Evolutionary conservation across 179 eudicot genomes (phyloP).

Genomic region (Beta macrorhiza): DNA sequence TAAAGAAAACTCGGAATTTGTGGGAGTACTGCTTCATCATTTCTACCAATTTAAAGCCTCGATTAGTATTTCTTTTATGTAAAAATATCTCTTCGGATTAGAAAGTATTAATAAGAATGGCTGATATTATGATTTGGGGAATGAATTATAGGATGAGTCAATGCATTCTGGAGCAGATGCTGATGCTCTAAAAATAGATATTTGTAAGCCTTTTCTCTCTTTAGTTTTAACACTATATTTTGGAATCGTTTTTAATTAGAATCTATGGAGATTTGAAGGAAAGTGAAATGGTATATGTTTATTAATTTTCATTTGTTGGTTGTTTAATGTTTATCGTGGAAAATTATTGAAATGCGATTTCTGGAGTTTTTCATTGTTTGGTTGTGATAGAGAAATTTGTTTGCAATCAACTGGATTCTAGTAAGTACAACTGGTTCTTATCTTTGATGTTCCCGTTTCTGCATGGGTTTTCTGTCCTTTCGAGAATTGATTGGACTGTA

Average conservation of each 20-base stretch:
- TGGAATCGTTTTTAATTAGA: not conserved
- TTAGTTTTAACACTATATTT: not conserved
- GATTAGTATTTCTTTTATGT: too few species aligned
- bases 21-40: too few species aligned
- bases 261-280: not conserved
- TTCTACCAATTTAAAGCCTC: too few species aligned
- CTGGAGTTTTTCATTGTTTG: not conserved
- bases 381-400: not conserved
- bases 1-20: too few species aligned
- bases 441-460: not conserved
- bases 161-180: slow-evolving; percentile 99
- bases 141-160: slow-evolving; percentile 66
- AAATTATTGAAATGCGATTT: not conserved
- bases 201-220: slow-evolving; percentile 26
- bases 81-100: too few species aligned
- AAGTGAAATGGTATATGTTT: not conserved
- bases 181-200: slow-evolving; percentile 82
- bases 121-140: slow-evolving; percentile 2
- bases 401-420: not conserved
- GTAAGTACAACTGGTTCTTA: not conserved
- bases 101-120: not conserved
- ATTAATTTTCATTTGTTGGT: not conserved
- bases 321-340: not conserved
- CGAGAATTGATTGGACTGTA: not conserved
- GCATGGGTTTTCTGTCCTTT: not conserved